Percentiles rank a stretch among this genome's conserved stretches.
phyloP scores from a whole-genome alignment of 129 eudicot genomes.

The Pulicaria dysenterica region DNA sequence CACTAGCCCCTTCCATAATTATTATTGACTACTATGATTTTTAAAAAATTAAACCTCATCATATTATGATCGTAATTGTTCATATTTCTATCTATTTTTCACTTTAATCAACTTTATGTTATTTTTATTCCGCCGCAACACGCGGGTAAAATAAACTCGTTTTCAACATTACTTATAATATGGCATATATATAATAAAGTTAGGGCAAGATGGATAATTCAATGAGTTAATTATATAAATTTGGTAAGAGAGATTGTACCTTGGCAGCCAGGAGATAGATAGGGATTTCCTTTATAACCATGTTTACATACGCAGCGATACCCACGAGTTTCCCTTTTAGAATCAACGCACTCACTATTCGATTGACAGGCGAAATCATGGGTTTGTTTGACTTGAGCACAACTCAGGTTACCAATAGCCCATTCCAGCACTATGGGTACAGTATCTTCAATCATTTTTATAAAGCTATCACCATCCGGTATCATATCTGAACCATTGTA shows the following conservation, averaged over 20 bases:
- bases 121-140: too few species aligned
- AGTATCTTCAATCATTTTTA: neutral
- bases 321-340: neutral
- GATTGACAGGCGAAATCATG: slow-evolving; percentile 10
- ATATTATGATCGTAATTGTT: too few species aligned
- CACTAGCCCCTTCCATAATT: too few species aligned
- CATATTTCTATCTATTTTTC: too few species aligned
- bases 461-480: neutral
- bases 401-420: slow-evolving; percentile 4
- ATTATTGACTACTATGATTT: too few species aligned
- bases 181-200: too few species aligned
- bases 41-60: too few species aligned
- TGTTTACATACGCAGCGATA: neutral
- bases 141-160: too few species aligned
- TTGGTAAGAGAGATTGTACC: neutral
- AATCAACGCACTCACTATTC: neutral
- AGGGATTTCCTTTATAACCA: neutral
- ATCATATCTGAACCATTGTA: slow-evolving; percentile 32
- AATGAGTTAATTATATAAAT: too few species aligned
- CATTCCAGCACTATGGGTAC: slow-evolving; percentile 2
- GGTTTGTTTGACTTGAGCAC: neutral
- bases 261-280: neutral
- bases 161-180: too few species aligned
- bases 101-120: too few species aligned
- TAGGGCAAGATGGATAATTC: too few species aligned